These are phyloP conservation scores for Xylariaceae sp. DNA, from an alignment of 2,329 filamentous ascomycete species.

Conservation along the genomic window DNA sequence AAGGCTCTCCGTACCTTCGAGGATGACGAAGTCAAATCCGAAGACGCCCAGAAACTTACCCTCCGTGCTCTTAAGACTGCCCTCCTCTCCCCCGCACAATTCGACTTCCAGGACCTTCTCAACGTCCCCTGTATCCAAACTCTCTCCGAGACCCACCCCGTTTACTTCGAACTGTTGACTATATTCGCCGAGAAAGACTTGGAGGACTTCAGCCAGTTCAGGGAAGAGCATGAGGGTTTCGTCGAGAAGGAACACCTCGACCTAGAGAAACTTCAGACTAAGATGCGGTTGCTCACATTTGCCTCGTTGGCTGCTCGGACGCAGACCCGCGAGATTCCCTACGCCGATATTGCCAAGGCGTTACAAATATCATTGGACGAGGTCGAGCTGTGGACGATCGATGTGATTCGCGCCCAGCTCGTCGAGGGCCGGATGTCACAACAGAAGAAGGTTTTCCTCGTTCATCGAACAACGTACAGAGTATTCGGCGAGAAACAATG, in stretches of 20 bases:
- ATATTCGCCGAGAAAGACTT: constrained; percentile 93
- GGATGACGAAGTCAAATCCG: constrained; percentile 52
- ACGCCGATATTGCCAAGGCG: constrained; percentile 76
- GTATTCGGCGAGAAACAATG: constrained; percentile 98
- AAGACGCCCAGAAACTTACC: constrained; percentile 58
- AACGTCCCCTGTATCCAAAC: constrained; percentile 80
- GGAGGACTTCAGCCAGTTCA: constrained; percentile 94
- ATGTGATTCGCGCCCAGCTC: constrained; percentile 91
- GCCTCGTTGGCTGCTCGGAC: constrained; percentile 82
- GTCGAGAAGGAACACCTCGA: constrained; percentile 73
- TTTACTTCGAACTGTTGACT: constrained; percentile 88
- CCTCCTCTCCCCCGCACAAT: constrained; percentile 52
- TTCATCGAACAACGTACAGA: constrained; percentile 93
- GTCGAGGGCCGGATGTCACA: constrained; percentile 97
- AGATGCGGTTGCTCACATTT: constrained; percentile 94
- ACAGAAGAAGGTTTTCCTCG: constrained; percentile 85
- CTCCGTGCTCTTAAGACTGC: constrained; percentile 54
- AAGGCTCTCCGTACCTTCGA: constrained; percentile 61
- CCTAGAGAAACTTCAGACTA: constrained; percentile 73
- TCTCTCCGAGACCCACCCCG: constrained; percentile 76
- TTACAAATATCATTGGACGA: constrained; percentile 79
- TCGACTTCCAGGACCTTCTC: constrained; percentile 76
- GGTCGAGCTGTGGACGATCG: constrained; percentile 98
- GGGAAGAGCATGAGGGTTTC: constrained; percentile 84
- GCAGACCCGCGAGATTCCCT: constrained; percentile 82